phyloP scores from a whole-genome alignment of 2,329 filamentous ascomycete genomes.

The Aspergillus viridinutans region DNA sequence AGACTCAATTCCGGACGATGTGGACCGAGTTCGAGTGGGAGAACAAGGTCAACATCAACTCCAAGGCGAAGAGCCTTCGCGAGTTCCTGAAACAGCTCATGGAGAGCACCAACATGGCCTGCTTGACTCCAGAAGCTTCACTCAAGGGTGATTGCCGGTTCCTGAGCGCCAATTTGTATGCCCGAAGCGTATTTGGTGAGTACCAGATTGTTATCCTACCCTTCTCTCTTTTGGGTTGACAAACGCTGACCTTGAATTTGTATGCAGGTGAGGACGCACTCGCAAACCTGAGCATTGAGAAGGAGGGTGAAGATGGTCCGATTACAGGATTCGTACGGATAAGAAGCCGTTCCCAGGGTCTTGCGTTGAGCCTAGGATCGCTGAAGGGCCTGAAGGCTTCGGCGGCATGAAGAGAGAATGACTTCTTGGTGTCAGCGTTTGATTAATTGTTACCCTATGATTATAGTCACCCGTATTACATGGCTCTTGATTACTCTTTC shows the following conservation, averaged over 20 bases:
- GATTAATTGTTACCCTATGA: conserved; percentile 26
- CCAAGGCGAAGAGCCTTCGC: conserved; percentile 84
- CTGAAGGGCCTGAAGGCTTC: conserved; percentile 88
- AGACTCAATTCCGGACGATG: conserved; percentile 99
- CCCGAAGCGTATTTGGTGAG: conserved; percentile 96
- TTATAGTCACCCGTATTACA: conserved; percentile 11
- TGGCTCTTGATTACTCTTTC: conserved; percentile 10
- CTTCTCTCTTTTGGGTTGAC: not conserved
- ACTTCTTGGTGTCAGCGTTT: conserved; percentile 23
- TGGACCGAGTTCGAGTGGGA: conserved; percentile 99
- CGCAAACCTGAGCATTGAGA: conserved; percentile 95
- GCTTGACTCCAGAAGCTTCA: conserved; percentile 90
- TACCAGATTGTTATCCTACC: conserved; percentile 2
- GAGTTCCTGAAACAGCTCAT: conserved; percentile 93
- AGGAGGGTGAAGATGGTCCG: conserved; percentile 89
- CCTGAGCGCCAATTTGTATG: conserved; percentile 93
- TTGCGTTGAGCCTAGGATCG: conserved; percentile 88
- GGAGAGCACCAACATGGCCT: conserved; percentile 98
- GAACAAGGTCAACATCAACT: conserved; percentile 99
- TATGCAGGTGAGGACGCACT: conserved; percentile 87
- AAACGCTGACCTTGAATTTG: conserved; percentile 19
- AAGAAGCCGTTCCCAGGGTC: conserved; percentile 90
- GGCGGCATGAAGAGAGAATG: conserved; percentile 31
- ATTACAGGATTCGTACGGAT: conserved; percentile 98
- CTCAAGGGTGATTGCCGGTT: conserved; percentile 98